Evolutionary conservation across 2,329 filamentous ascomycete genomes (phyloP).

Genomic region (Drechslerella coelobrocha): DNA sequence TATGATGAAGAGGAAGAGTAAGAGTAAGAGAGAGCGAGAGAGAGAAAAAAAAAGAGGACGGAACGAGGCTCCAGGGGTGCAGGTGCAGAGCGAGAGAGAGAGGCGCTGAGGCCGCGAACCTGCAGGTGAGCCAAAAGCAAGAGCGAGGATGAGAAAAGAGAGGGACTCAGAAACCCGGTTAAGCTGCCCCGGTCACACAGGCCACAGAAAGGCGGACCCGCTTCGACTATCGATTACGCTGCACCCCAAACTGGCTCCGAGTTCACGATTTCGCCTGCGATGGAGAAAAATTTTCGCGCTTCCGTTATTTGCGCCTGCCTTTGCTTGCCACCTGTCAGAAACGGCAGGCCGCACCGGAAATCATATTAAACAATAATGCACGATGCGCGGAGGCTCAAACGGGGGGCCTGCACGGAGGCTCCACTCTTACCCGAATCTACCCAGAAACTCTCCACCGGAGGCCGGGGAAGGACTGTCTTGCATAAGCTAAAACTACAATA

Average conservation of each 20-base stretch:
- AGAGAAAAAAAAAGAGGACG: background rate
- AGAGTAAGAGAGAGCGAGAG: background rate
- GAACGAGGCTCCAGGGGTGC: constrained; percentile 1
- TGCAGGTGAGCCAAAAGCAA: constrained; percentile 1
- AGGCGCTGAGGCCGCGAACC: too few relatives aligned
- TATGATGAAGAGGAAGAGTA: background rate
- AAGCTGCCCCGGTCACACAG: too few relatives aligned
- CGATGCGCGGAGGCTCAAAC: background rate
- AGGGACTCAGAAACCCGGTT: too few relatives aligned
- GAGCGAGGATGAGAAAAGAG: too few relatives aligned
- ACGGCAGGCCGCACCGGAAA: background rate
- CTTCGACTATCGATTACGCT: too few relatives aligned
- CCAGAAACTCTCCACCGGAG: background rate
- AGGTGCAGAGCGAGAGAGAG: too few relatives aligned
- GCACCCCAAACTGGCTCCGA: background rate
- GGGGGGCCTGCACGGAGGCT: background rate
- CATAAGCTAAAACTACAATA: background rate
- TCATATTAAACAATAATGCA: background rate
- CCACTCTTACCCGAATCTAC: background rate
- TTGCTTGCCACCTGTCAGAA: constrained; percentile 1
- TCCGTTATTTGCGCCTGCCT: background rate
- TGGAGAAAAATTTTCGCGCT: background rate
- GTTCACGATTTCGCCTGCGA: background rate
- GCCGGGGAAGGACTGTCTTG: background rate
- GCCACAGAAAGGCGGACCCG: too few relatives aligned